These are phyloP conservation scores for Globisporangium nodosum DNA, from an alignment of 352 stramenopile species.

Conservation along the genomic window DNA sequence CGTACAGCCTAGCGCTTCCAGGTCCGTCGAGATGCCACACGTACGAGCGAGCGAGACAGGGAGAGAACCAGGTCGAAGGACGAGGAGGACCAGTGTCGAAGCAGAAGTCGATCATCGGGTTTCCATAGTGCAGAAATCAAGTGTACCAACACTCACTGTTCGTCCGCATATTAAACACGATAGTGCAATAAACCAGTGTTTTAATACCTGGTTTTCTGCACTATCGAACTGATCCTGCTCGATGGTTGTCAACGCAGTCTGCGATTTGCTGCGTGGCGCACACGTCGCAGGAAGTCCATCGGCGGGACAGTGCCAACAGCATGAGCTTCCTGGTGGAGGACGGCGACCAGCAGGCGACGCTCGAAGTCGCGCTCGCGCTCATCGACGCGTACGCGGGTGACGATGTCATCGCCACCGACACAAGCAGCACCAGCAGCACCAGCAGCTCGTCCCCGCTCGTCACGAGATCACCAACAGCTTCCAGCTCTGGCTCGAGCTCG, in stretches of 20 bases:
- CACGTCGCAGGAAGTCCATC: too few relatives aligned
- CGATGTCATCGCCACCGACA: slow-evolving; percentile 4
- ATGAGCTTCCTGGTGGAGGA: slow-evolving; percentile 19
- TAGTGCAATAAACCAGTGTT: too few relatives aligned
- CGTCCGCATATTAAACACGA: not conserved
- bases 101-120: too few relatives aligned
- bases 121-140: not conserved
- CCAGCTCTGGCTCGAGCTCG: not conserved
- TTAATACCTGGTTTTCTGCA: too few relatives aligned
- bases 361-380: slow-evolving; percentile 17
- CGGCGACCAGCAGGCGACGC: slow-evolving; percentile 14
- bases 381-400: slow-evolving; percentile 13
- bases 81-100: too few relatives aligned
- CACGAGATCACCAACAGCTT: not conserved
- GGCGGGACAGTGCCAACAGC: not conserved
- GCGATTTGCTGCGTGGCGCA: not conserved
- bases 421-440: not conserved
- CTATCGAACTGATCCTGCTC: too few relatives aligned
- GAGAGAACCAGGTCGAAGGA: too few relatives aligned
- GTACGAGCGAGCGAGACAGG: too few relatives aligned
- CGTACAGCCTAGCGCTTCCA: too few relatives aligned
- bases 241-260: too few relatives aligned
- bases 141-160: not conserved
- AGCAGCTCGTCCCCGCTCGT: not conserved
- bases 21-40: too few relatives aligned